phyloP scores from a whole-genome alignment of 1,284 basidiomycete genomes.

The Schizophyllum commune region DNA sequence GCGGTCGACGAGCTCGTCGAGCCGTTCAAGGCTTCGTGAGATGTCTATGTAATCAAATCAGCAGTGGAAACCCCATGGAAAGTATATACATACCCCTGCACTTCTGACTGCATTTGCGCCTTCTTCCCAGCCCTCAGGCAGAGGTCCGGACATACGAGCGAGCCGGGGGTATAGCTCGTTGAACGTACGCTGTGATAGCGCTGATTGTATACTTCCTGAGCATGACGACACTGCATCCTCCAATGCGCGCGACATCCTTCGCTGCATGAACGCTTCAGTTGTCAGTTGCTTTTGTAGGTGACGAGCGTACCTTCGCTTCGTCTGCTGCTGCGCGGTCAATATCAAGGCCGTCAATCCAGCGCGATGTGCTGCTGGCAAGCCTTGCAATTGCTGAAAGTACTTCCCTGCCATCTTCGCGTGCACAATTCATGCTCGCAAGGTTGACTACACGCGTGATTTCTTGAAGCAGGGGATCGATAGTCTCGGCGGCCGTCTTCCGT shows the following conservation, averaged over 20 bases:
- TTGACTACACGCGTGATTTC: conserved; percentile 29
- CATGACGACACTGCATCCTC: conserved; percentile 31
- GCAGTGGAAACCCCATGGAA: too few relatives aligned
- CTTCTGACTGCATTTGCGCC: conserved; percentile 29
- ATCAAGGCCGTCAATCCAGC: conserved; percentile 23
- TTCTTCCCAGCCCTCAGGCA: conserved; percentile 27
- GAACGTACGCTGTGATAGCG: conserved; percentile 40
- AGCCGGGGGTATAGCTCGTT: conserved; percentile 38
- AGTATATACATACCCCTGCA: too few relatives aligned
- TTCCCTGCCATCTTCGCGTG: conserved; percentile 26
- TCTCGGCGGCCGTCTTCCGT: conserved; percentile 35
- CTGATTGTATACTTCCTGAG: conserved; percentile 31
- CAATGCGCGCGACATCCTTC: conserved; percentile 14
- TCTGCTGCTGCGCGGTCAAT: conserved; percentile 15
- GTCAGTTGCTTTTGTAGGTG: background rate
- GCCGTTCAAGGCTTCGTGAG: too few relatives aligned
- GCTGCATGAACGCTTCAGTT: background rate
- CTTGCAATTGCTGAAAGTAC: conserved; percentile 27
- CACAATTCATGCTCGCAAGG: conserved; percentile 20
- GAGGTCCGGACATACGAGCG: conserved; percentile 21
- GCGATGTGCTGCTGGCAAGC: conserved; percentile 21
- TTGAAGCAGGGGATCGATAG: conserved; percentile 34
- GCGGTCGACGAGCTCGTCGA: too few relatives aligned
- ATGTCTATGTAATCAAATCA: too few relatives aligned
- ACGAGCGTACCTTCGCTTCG: background rate